These are phyloP conservation scores for Colletotrichum chlorophyti DNA, from an alignment of 2,329 filamentous ascomycete genomes.

Conservation along the genomic window DNA sequence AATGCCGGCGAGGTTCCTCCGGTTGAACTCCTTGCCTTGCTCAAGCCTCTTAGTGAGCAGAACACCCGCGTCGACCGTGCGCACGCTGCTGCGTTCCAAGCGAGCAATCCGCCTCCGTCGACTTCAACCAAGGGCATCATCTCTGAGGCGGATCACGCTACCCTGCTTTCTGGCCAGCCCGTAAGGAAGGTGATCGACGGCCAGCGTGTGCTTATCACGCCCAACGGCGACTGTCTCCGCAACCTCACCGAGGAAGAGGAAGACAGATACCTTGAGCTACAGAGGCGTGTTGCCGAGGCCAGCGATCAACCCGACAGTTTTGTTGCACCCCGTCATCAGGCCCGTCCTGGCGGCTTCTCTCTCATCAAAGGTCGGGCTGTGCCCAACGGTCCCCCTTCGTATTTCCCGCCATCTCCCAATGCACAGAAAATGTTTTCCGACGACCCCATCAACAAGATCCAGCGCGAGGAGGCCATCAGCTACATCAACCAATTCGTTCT, in stretches of 20 bases:
- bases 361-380: conserved; percentile 70
- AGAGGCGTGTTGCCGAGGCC: conserved; percentile 60
- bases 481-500: conserved; percentile 75
- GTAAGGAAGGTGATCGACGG: conserved; percentile 70
- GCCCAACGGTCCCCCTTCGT: conserved; percentile 67
- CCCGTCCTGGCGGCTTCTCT: conserved; percentile 62
- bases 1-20: conserved; percentile 2
- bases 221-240: conserved; percentile 78
- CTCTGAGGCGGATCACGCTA: conserved; percentile 60
- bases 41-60: conserved; percentile 42
- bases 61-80: conserved; percentile 14
- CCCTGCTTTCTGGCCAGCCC: conserved; percentile 61
- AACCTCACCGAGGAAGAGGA: conserved; percentile 74
- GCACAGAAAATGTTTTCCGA: conserved; percentile 48
- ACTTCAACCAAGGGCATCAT: conserved; percentile 52
- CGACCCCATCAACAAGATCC: conserved; percentile 69
- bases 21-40: conserved; percentile 43
- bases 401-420: conserved; percentile 59
- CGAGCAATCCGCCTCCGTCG: conserved; percentile 31
- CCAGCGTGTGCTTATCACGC: conserved; percentile 74
- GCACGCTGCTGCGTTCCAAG: conserved; percentile 1
- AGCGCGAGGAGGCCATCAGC: conserved; percentile 69
- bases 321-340: conserved; percentile 60
- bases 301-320: conserved; percentile 63
- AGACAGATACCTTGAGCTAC: conserved; percentile 72